phyloP scores from a whole-genome alignment of 306 rosid species.

The Quercus gilva region DNA sequence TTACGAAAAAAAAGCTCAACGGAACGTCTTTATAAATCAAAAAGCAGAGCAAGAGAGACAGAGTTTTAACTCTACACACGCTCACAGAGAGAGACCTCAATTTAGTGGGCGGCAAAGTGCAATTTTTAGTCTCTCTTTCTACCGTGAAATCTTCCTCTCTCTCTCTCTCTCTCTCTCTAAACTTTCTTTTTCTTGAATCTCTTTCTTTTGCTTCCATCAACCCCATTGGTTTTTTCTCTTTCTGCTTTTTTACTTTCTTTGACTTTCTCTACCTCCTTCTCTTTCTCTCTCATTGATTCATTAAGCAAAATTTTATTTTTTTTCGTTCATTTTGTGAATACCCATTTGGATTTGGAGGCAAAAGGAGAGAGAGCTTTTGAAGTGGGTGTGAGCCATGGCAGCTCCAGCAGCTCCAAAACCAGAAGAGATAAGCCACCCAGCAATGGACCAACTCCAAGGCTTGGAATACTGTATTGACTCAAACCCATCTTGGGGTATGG shows the following conservation, averaged over 20 bases:
- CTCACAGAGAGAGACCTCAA: no score
- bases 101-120: constrained; percentile 48
- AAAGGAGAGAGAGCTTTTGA: constrained; percentile 15
- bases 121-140: constrained; percentile 18
- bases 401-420: constrained; percentile 59
- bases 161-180: constrained; percentile 35
- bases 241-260: constrained; percentile 32
- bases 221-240: constrained; percentile 16
- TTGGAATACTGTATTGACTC: constrained; percentile 94
- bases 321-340: constrained; percentile 10
- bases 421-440: constrained; percentile 83
- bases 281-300: background rate
- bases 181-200: background rate
- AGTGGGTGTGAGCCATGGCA: constrained; percentile 51
- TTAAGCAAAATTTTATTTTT: background rate
- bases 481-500: constrained; percentile 96
- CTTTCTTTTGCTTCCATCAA: constrained; percentile 26
- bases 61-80: no score
- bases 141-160: constrained; percentile 10
- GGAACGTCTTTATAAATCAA: constrained; percentile 45
- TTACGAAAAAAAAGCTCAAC: constrained; percentile 40
- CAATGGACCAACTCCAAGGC: constrained; percentile 99
- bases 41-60: constrained; percentile 20
- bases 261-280: background rate
- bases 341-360: constrained; percentile 28